Percentiles rank a stretch among this genome's conserved stretches.
These are phyloP conservation scores for Trichaptum fuscoviolaceum DNA, from an alignment of 768 basidiomycete genomes.

Conservation along the genomic window DNA sequence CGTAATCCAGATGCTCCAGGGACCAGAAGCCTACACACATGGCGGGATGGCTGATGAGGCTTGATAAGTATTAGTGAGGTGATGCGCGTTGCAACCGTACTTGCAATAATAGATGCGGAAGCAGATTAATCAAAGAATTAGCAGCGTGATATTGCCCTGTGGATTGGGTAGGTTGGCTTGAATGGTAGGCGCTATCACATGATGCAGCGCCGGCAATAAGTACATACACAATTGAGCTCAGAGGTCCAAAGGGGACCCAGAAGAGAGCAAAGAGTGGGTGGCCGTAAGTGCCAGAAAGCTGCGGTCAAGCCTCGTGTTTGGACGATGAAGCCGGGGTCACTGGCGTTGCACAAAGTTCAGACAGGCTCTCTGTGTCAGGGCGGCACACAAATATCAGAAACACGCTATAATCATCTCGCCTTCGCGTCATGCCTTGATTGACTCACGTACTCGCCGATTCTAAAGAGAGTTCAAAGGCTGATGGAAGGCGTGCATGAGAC, in stretches of 20 bases:
- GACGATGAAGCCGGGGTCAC: not conserved
- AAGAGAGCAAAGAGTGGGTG: not conserved
- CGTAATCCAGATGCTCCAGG: constrained; percentile 69
- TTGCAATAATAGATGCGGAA: not conserved
- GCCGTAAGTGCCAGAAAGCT: not conserved
- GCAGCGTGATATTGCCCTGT: not conserved
- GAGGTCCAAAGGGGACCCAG: not conserved
- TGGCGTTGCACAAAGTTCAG: not conserved
- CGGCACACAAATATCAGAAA: not conserved
- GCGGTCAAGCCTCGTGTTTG: not conserved
- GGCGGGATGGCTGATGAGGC: constrained; percentile 1
- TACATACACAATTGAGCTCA: not conserved
- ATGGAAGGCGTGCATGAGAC: constrained; percentile 1
- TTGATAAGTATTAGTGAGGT: not conserved
- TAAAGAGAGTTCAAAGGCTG: not conserved
- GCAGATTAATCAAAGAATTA: constrained; percentile 1
- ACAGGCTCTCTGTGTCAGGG: not conserved
- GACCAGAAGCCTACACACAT: constrained; percentile 85
- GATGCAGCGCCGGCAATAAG: not conserved
- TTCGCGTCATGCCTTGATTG: constrained; percentile 1
- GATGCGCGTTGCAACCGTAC: not conserved
- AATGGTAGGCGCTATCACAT: not conserved
- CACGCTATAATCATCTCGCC: constrained; percentile 1
- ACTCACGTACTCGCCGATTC: not conserved
- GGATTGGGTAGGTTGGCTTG: not conserved